Base-by-base conservation (phyloP, 495 filamentous ascomycete species). In the Hypoxylon intermedium region DNA sequence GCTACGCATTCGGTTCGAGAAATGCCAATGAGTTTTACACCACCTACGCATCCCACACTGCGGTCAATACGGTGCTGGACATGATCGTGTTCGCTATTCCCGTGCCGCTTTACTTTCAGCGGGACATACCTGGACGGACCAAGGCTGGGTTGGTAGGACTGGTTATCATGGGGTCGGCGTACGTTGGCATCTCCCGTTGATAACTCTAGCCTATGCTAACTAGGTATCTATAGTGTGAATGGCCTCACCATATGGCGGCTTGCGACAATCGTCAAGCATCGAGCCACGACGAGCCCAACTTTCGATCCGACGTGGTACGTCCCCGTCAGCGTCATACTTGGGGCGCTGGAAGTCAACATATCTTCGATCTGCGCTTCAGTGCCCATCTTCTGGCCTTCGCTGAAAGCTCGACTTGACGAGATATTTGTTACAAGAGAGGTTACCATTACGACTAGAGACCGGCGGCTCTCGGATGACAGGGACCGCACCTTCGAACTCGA, bases 351-450 rank as follows among this genome's bases (percentile, higher is more conserved):
- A 47, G 60, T 62, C 5, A 62, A 64, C n/a, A 31, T 60, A 43
- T 63, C 72, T 5, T 67, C 63, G 24, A 69, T 74, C n/a, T 74
- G 71, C 56, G 69, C 67, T 18, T 72, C 69, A 36, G 52, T 75
- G 4, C 73, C 73, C 2, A 61, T 74, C 3, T 72, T 75, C 37
- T 75, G 72, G 72, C 66, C 71, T 5, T 46, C 62, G 26, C 3
- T 67, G 30, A 47, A 61, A 18, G 34, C 61, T 23, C 43, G 63
- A 1, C 44, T 70, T 4, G 65, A 65, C 28, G 49, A 63, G 30
- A 75, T 75, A 41, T 71, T 75, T 41, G 60, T 72, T 9, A 77
- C 72, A 3, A 60, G 66, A n/a, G 72, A 75, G 43, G 52, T 73
- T 21, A 57, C 47, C 9, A 53, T 63, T 12, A 63, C 59, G 16